phyloP scores from a whole-genome alignment of 345 rosid species.

The Barbarea vulgaris region DNA sequence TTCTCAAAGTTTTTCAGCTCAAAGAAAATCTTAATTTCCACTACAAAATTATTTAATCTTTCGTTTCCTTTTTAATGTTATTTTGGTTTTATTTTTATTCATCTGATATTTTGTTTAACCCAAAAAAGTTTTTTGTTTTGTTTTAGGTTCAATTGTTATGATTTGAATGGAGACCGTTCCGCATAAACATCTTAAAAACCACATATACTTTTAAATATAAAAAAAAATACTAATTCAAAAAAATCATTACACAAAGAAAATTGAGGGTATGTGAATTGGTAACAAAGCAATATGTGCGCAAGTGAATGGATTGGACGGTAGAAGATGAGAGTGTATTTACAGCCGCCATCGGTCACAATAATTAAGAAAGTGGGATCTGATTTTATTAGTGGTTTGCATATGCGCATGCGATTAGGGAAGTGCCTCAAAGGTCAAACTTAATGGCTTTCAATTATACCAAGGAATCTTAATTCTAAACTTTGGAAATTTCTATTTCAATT shows the following conservation, averaged over 20 bases:
- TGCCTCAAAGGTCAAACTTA: constrained; percentile 36
- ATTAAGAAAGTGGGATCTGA: constrained; percentile 30
- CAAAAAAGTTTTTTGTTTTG: too few species aligned
- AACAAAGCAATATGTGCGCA: constrained; percentile 23
- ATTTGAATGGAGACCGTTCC: not conserved
- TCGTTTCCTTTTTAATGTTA: not conserved
- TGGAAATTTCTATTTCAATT: too few species aligned
- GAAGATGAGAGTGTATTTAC: constrained; percentile 8
- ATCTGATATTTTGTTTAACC: not conserved
- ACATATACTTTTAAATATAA: not conserved
- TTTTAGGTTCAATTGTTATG: too few species aligned
- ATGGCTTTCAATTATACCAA: constrained; percentile 38
- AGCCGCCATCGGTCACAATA: constrained; percentile 12
- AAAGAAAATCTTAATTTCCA: too few species aligned
- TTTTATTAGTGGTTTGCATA: constrained; percentile 25
- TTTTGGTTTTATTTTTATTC: not conserved
- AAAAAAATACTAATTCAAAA: not conserved
- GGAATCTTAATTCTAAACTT: constrained; percentile 25
- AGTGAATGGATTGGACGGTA: constrained; percentile 39
- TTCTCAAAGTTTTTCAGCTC: not conserved
- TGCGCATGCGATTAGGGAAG: constrained; percentile 35
- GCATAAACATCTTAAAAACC: not conserved
- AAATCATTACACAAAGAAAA: constrained; percentile 23
- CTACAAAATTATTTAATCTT: too few species aligned
- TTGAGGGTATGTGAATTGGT: constrained; percentile 23